phyloP scores from a whole-genome alignment of 1,284 basidiomycete species.

The Moesziomyces antarcticus region DNA sequence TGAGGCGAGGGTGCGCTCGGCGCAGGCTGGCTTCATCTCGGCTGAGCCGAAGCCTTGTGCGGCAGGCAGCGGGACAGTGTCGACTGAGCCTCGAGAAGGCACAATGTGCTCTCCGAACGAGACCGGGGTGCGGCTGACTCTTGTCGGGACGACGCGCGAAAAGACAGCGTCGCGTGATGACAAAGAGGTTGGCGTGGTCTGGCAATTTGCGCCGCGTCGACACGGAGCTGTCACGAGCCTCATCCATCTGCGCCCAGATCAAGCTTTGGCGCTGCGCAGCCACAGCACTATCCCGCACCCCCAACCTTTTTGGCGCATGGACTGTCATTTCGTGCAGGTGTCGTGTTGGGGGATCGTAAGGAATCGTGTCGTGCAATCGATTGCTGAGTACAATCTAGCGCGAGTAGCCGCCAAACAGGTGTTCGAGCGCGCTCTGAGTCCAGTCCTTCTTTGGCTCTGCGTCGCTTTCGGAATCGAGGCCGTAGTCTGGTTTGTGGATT shows the following conservation, averaged over 20 bases:
- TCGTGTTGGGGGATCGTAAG: no score
- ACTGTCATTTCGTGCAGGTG: no score
- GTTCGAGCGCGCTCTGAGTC: slow-evolving; percentile 17
- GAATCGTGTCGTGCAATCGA: no score
- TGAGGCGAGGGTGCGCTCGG: no score
- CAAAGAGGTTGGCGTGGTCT: slow-evolving; percentile 11
- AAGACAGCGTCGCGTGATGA: slow-evolving; percentile 42
- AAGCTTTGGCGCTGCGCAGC: no score
- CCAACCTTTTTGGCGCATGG: no score
- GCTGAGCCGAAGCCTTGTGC: not conserved
- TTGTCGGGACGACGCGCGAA: no score
- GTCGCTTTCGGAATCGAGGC: slow-evolving; percentile 23
- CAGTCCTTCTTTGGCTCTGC: slow-evolving; percentile 6
- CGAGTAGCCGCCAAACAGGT: slow-evolving; percentile 6
- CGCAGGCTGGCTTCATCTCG: not conserved
- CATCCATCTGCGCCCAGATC: not conserved
- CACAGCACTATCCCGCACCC: no score
- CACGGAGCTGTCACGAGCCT: not conserved
- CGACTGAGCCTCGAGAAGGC: not conserved
- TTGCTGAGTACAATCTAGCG: no score
- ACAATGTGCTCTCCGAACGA: no score
- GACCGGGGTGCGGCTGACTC: no score
- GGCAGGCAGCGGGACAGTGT: not conserved
- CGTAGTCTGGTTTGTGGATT: slow-evolving; percentile 16
- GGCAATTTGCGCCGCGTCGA: no score